A percentile compares a stretch with the other conserved stretches of the same genome.
Conservation (phyloP, 2,329 filamentous ascomycete genomes). For the Berkeleyomyces rouxiae region DNA sequence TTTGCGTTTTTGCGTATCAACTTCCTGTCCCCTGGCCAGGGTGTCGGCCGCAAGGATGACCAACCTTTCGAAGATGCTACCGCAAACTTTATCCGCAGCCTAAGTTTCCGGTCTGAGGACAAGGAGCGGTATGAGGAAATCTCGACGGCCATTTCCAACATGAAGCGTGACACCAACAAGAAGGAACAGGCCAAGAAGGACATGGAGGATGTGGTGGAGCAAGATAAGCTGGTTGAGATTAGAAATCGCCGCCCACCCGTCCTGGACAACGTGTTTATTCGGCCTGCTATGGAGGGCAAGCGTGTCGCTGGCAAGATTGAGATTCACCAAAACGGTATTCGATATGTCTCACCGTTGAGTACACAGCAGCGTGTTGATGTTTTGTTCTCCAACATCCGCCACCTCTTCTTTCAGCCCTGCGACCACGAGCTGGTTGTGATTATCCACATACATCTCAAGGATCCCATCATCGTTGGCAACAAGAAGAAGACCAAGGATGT, state of each 20-base stretch:
- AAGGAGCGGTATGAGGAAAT: constrained; percentile 80
- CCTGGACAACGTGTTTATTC: constrained; percentile 87
- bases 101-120: constrained; percentile 88
- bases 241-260: constrained; percentile 82
- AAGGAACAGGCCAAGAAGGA: constrained; percentile 98
- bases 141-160: constrained; percentile 80
- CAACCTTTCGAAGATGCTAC: constrained; percentile 94
- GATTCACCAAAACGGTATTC: constrained; percentile 97
- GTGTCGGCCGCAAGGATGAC: constrained; percentile 91
- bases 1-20: constrained; percentile 93
- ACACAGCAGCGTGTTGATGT: constrained; percentile 77
- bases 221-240: constrained; percentile 92
- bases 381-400: constrained; percentile 94
- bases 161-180: constrained; percentile 84
- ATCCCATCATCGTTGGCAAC: constrained; percentile 94
- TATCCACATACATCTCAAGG: constrained; percentile 94
- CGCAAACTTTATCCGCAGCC: constrained; percentile 85
- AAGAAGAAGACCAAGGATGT: constrained; percentile 97
- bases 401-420: constrained; percentile 96
- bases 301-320: constrained; percentile 90
- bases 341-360: constrained; percentile 70
- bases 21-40: constrained; percentile 90
- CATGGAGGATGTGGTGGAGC: constrained; percentile 96
- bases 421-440: constrained; percentile 93
- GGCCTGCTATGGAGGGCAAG: constrained; percentile 90